A percentile compares a stretch with the other conserved stretches of the same genome.
These are phyloP conservation scores for Cladosporium halotolerans DNA, from an alignment of 2,329 filamentous ascomycete genomes.

Conservation along the genomic window DNA sequence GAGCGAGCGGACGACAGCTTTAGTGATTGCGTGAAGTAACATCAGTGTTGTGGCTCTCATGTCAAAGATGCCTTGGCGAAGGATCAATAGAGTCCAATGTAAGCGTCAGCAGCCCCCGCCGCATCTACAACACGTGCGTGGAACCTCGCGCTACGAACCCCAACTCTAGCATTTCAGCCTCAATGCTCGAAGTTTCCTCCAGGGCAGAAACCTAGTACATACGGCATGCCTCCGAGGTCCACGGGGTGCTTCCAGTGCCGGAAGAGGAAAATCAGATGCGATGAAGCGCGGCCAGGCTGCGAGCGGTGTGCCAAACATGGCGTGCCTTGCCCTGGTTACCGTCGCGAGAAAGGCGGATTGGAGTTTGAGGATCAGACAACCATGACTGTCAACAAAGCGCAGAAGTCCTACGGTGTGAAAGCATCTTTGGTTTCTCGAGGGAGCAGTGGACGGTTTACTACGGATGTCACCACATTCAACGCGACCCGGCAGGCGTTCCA, in stretches of 20 bases:
- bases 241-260: constrained; percentile 17
- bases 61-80: neutral
- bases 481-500: neutral
- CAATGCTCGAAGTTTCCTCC: neutral
- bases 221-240: constrained; percentile 26
- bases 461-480: neutral
- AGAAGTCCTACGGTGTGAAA: constrained; percentile 4
- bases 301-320: constrained; percentile 15
- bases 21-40: too few species aligned
- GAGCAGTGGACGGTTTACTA: neutral
- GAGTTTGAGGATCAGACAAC: constrained; percentile 15
- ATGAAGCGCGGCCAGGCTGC: constrained; percentile 14
- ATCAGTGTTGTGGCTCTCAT: too few species aligned
- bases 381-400: constrained; percentile 1
- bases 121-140: neutral
- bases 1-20: too few species aligned
- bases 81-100: constrained; percentile 6
- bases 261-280: constrained; percentile 15
- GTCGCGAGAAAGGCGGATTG: constrained; percentile 12
- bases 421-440: neutral
- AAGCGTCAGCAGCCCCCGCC: constrained; percentile 3
- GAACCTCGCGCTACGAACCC: neutral
- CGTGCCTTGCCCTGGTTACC: constrained; percentile 14
- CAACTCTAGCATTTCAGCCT: neutral
- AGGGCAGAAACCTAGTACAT: neutral